A percentile compares a stretch with the other conserved stretches of the same genome.
Evolutionary conservation across 2,329 filamentous ascomycete genomes (phyloP).

Genomic region (Fusarium tanahbumbuense): DNA sequence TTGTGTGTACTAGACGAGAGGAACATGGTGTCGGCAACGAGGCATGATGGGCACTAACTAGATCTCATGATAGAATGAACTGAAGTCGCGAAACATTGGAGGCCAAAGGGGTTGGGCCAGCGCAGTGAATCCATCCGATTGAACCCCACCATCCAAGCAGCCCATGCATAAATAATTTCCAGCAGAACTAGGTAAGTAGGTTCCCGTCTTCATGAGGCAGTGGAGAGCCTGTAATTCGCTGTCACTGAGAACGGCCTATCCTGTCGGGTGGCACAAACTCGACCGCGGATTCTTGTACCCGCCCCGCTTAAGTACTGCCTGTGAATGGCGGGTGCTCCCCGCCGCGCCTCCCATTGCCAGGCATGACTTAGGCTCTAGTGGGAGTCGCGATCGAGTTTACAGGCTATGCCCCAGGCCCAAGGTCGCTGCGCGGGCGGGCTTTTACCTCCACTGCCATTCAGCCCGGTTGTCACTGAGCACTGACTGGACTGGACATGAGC

Average conservation of each 20-base stretch:
- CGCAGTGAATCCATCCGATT: neutral
- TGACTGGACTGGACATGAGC: neutral
- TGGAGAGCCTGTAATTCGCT: constrained; percentile 28
- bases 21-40: constrained; percentile 3
- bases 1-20: neutral
- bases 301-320: constrained; percentile 25
- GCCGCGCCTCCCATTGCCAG: constrained; percentile 29
- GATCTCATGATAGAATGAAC: constrained; percentile 31
- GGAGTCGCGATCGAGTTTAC: constrained; percentile 49
- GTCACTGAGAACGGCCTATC: constrained; percentile 11
- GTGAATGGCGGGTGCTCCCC: constrained; percentile 39
- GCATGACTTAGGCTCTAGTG: constrained; percentile 44
- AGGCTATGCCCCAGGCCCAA: constrained; percentile 33
- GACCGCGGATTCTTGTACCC: neutral
- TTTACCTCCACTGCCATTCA: constrained; percentile 35
- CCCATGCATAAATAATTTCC: neutral
- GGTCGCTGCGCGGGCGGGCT: neutral
- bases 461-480: neutral
- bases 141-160: neutral
- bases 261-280: constrained; percentile 8
- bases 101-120: constrained; percentile 26
- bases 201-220: neutral
- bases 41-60: constrained; percentile 33
- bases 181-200: neutral
- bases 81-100: constrained; percentile 20